A percentile compares a stretch with the other conserved stretches of the same genome.
Conservation (phyloP, 2,329 filamentous ascomycete species). For the Pseudocercospora vitis region DNA sequence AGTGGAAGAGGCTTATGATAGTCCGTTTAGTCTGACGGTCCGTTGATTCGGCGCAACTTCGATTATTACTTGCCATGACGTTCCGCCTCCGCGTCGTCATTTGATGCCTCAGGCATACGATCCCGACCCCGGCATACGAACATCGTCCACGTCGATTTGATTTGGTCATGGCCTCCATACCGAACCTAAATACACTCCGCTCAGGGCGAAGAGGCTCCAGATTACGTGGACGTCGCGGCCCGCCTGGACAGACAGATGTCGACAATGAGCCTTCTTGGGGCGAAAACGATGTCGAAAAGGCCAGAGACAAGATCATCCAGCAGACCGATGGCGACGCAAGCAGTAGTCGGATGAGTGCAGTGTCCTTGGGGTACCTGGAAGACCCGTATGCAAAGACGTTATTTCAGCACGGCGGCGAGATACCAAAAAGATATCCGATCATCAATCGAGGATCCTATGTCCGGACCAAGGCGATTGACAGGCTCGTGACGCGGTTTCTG, state of each 20-base stretch:
- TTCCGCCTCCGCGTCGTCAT: background rate
- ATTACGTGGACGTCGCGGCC: slow-evolving; percentile 50
- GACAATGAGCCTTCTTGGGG: slow-evolving; percentile 33
- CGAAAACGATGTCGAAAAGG: slow-evolving; percentile 38
- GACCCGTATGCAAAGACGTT: slow-evolving; percentile 77
- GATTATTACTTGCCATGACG: background rate
- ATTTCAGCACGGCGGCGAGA: slow-evolving; percentile 50
- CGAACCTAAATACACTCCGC: slow-evolving; percentile 68
- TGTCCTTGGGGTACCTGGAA: slow-evolving; percentile 77
- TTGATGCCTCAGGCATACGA: background rate
- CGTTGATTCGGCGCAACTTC: background rate
- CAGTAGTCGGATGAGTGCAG: slow-evolving; percentile 83
- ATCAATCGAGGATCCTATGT: slow-evolving; percentile 98
- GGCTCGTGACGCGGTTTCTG: slow-evolving; percentile 72
- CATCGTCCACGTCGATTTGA: slow-evolving; percentile 8
- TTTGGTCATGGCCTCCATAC: slow-evolving; percentile 55
- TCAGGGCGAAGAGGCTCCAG: slow-evolving; percentile 50
- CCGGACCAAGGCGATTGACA: slow-evolving; percentile 79
- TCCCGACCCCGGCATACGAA: slow-evolving; percentile 12
- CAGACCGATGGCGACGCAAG: slow-evolving; percentile 90
- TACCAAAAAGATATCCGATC: slow-evolving; percentile 73
- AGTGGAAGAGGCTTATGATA: background rate
- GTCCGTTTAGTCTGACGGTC: background rate
- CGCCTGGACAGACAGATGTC: slow-evolving; percentile 42
- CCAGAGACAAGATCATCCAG: slow-evolving; percentile 75